Percentiles rank a stretch among this genome's conserved stretches.
These are phyloP conservation scores for Sherardia arvensis DNA, from an alignment of 257 asterid genomes.

Conservation along the genomic window DNA sequence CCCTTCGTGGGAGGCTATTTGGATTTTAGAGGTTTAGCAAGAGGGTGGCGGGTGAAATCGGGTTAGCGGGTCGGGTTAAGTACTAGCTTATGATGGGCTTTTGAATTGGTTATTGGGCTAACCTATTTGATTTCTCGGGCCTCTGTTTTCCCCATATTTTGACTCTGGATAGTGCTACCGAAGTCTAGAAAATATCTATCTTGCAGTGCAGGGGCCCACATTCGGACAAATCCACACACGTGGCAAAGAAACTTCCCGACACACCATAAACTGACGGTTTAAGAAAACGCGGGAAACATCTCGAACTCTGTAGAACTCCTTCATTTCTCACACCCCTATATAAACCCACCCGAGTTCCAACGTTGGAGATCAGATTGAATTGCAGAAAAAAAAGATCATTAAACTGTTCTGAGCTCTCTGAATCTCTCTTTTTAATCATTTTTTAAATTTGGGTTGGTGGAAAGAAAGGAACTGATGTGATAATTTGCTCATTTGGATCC, in stretches of 20 bases:
- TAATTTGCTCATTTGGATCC: constrained; percentile 31
- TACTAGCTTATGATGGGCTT: neutral
- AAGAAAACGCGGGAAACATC: constrained; percentile 53
- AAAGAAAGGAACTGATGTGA: constrained; percentile 27
- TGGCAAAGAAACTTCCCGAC: constrained; percentile 6
- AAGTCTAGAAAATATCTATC: neutral
- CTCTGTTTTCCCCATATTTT: neutral
- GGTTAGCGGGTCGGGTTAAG: neutral
- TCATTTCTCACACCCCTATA: neutral
- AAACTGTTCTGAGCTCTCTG: constrained; percentile 7
- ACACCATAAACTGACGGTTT: constrained; percentile 1
- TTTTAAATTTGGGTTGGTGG: constrained; percentile 37
- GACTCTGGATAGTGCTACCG: neutral
- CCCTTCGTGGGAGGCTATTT: neutral
- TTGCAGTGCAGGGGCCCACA: neutral
- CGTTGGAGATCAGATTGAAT: constrained; percentile 2
- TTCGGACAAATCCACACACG: neutral
- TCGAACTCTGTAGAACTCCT: constrained; percentile 39
- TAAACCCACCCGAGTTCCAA: neutral
- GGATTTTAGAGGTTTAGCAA: neutral
- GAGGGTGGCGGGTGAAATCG: neutral
- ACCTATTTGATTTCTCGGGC: neutral
- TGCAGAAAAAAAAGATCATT: neutral
- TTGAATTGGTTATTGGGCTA: neutral
- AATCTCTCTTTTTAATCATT: neutral